Percentiles rank a stretch among this genome's conserved stretches.
These are phyloP conservation scores for Globisporangium camurandrum DNA, from an alignment of 352 stramenopile genomes.

Conservation along the genomic window DNA sequence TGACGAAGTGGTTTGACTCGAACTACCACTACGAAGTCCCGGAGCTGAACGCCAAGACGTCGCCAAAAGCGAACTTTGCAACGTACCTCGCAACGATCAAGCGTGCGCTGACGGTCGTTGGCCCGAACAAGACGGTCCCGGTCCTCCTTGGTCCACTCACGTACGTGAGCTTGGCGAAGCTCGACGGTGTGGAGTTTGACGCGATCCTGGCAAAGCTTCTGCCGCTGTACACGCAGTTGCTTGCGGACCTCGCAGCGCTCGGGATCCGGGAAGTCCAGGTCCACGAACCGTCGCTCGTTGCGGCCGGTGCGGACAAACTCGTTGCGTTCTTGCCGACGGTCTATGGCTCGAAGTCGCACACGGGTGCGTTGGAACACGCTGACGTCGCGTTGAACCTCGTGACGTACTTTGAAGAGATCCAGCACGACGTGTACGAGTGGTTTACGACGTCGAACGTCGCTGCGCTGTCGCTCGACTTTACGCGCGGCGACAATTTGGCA, in stretches of 20 bases:
- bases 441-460: constrained; percentile 62
- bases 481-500: constrained; percentile 77
- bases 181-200: constrained; percentile 62
- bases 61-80: constrained; percentile 74
- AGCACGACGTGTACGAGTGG: constrained; percentile 87
- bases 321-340: constrained; percentile 49
- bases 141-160: constrained; percentile 81
- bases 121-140: constrained; percentile 73
- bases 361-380: constrained; percentile 53
- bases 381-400: constrained; percentile 65
- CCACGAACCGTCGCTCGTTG: constrained; percentile 88
- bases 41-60: constrained; percentile 73
- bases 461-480: constrained; percentile 89
- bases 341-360: constrained; percentile 51
- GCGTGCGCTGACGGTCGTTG: constrained; percentile 74
- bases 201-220: constrained; percentile 65
- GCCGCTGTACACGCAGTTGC: constrained; percentile 72
- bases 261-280: constrained; percentile 86
- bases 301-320: constrained; percentile 47
- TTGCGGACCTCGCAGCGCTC: constrained; percentile 61
- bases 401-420: constrained; percentile 89
- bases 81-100: constrained; percentile 65
- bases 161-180: constrained; percentile 78
- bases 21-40: constrained; percentile 96
- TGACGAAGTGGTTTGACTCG: constrained; percentile 94